A percentile compares a stretch with the other conserved stretches of the same genome.
phyloP scores from a whole-genome alignment of 495 filamentous ascomycete species.

The Penicillium ucsense region DNA sequence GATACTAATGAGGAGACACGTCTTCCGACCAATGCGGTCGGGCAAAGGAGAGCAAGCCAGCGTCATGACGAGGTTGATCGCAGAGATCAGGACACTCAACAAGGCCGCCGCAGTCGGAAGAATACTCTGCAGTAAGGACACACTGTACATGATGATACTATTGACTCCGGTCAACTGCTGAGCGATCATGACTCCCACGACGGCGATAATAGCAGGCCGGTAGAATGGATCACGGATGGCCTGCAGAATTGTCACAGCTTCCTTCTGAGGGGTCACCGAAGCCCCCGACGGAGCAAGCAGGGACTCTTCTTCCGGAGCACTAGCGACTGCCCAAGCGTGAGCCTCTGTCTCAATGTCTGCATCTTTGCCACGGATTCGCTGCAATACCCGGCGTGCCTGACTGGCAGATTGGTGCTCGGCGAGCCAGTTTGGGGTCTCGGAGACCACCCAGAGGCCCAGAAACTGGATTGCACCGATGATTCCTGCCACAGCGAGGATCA shows the following conservation, averaged over 20 bases:
- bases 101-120: constrained; percentile 67
- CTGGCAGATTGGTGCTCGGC: constrained; percentile 54
- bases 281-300: constrained; percentile 31
- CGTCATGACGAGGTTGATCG: constrained; percentile 77
- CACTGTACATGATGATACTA: constrained; percentile 96
- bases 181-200: constrained; percentile 82
- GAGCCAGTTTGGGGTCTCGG: constrained; percentile 81
- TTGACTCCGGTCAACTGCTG: constrained; percentile 94
- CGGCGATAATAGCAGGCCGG: constrained; percentile 70
- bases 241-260: constrained; percentile 55
- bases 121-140: constrained; percentile 69
- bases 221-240: constrained; percentile 55
- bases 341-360: constrained; percentile 68
- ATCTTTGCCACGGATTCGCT: constrained; percentile 61
- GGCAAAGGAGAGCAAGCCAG: constrained; percentile 69
- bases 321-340: constrained; percentile 44
- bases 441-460: constrained; percentile 56
- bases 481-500: constrained; percentile 69
- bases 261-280: constrained; percentile 16
- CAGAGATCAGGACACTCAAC: constrained; percentile 76
- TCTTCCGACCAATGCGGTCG: constrained; percentile 78
- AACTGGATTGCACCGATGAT: constrained; percentile 55
- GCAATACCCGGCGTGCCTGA: constrained; percentile 54
- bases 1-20: constrained; percentile 71
- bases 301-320: constrained; percentile 38